Evolutionary conservation across 2,329 filamentous ascomycete species (phyloP), one percentile per base, ranked within the genome.

Genomic region (Ophiostoma triangulosporum): DNA sequence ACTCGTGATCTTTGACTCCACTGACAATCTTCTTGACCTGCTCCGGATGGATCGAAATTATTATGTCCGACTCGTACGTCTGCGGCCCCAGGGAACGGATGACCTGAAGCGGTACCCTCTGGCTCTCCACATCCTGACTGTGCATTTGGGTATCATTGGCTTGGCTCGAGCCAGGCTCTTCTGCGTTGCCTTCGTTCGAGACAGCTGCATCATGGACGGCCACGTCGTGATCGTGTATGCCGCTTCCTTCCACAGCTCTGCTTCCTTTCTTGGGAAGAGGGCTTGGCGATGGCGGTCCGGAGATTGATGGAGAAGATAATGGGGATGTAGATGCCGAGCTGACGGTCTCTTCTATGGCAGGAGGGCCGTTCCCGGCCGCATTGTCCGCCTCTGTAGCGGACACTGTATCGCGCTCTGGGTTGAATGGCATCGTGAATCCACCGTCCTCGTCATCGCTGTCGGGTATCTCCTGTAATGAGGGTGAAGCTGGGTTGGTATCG

Each of bases 1-100:
- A 75, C 51, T 83, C 70, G 60, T 81, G 73, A 53, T 78, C 69
- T 53, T 75, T 74, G 3, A 64, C 66, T 1, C 78, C 73, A 9
- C 69, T 63, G 9, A 74, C 59, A 32, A 84, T 75, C 12, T 70
- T 63, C 6, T 66, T 61, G n/a, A 80, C 69, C 2, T 73, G 69
- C 7, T 72, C 62, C 0, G 70, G 65, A 33, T 72, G 65, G 3
- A 80, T 67, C 14, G 73, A 73, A 52, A 81, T 68, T 52, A 81
- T 69, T 7, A 80, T 68, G 58, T 81, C 77, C 2, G 76, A 75
- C 29, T 71, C 69, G 36, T 70, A 66, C 2, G 72, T 74, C 50
- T 73, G 71, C 0, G 72, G 68, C 1, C 70, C 70, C 60, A 80
- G 68, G 6, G 65, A 62, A 20, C 69, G 68, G n/a, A 80, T 69